Evolutionary conservation across 2,329 filamentous ascomycete genomes (phyloP).

Genomic region (Fusarium pseudocircinatum): DNA sequence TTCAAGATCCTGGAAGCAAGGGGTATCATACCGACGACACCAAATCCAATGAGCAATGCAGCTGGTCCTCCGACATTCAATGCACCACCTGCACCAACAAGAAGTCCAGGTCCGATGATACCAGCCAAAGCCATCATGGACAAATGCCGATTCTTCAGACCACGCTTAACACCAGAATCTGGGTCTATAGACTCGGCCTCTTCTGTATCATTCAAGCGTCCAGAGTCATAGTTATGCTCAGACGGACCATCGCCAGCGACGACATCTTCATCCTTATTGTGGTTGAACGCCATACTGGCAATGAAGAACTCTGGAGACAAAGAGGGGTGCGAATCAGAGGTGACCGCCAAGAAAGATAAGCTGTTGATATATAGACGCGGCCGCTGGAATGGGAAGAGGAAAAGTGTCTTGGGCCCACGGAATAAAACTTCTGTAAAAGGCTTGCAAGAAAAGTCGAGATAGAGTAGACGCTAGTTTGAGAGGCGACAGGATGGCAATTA

Average conservation of each 20-base stretch:
- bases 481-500: constrained; percentile 26
- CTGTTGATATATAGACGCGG: background rate
- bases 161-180: constrained; percentile 72
- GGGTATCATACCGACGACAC: constrained; percentile 63
- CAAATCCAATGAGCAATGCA: constrained; percentile 77
- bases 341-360: background rate
- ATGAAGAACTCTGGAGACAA: constrained; percentile 10
- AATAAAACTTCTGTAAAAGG: constrained; percentile 2
- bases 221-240: constrained; percentile 34
- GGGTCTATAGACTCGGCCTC: constrained; percentile 63
- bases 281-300: constrained; percentile 26
- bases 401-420: background rate
- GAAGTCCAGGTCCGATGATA: constrained; percentile 74
- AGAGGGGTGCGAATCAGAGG: background rate
- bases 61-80: constrained; percentile 75
- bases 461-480: constrained; percentile 15
- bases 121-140: constrained; percentile 72
- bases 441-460: constrained; percentile 30
- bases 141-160: constrained; percentile 73
- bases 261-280: constrained; percentile 32
- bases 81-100: constrained; percentile 77
- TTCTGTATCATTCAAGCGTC: constrained; percentile 26
- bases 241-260: constrained; percentile 32
- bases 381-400: background rate
- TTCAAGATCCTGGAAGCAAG: background rate